phyloP scores from a whole-genome alignment of 2,329 filamentous ascomycete species.

The Colletotrichum sansevieriae region DNA sequence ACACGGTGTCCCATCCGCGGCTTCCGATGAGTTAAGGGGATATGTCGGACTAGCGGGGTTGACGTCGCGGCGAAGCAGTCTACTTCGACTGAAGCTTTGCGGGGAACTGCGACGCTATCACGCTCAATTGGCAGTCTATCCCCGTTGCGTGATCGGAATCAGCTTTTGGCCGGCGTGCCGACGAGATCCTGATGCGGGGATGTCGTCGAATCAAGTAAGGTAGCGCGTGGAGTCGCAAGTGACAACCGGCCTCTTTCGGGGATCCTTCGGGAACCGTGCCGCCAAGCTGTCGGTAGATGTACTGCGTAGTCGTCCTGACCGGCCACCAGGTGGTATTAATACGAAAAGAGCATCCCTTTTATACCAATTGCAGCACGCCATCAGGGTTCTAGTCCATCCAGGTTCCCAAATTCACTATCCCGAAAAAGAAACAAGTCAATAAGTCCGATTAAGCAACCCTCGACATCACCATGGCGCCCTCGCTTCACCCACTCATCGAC shows the following conservation, averaged over 20 bases:
- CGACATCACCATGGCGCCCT: conserved; percentile 50
- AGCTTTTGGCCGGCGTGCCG: conserved; percentile 9
- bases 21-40: conserved; percentile 19
- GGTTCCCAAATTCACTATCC: neutral
- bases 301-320: neutral
- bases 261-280: conserved; percentile 30
- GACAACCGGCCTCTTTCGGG: conserved; percentile 33
- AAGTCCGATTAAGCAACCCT: conserved; percentile 4
- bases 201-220: conserved; percentile 31
- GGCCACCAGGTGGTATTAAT: conserved; percentile 8
- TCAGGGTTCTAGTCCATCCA: conserved; percentile 32
- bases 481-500: conserved; percentile 73
- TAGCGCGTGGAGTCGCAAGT: conserved; percentile 13
- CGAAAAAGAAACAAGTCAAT: neutral
- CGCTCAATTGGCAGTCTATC: conserved; percentile 9
- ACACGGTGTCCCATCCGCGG: neutral
- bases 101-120: conserved; percentile 17
- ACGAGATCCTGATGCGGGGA: conserved; percentile 34
- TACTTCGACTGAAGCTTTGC: conserved; percentile 25
- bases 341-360: neutral
- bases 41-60: conserved; percentile 21
- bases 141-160: conserved; percentile 19
- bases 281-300: conserved; percentile 30
- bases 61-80: conserved; percentile 15
- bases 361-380: conserved; percentile 14